Evolutionary conservation across 2,329 filamentous ascomycete genomes (phyloP).

Genomic region (Scedosporium aurantiacum): DNA sequence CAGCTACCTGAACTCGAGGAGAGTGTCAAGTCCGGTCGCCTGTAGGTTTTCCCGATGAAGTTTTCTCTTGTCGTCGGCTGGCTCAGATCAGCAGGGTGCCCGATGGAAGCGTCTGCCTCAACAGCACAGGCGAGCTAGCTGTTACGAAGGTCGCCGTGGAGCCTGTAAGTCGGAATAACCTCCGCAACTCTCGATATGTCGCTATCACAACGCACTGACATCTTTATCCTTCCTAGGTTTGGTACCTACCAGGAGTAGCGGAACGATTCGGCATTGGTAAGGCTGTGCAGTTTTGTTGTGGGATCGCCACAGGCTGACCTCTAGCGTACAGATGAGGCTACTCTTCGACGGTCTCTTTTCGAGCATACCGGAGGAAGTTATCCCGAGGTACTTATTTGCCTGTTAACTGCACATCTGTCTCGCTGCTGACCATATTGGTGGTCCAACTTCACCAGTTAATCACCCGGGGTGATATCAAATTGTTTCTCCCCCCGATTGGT

Average conservation of each 20-base stretch:
- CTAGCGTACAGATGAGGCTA: slow-evolving; percentile 57
- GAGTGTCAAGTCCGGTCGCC: slow-evolving; percentile 66
- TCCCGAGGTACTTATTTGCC: slow-evolving; percentile 50
- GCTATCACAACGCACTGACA: not conserved
- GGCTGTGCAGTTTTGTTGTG: slow-evolving; percentile 11
- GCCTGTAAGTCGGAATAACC: slow-evolving; percentile 47
- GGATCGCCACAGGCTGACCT: slow-evolving; percentile 15
- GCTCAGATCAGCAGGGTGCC: slow-evolving; percentile 29
- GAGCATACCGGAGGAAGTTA: slow-evolving; percentile 95
- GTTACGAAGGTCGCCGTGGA: slow-evolving; percentile 97
- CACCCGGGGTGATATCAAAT: slow-evolving; percentile 85
- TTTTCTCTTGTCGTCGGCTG: not conserved
- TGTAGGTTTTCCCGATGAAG: slow-evolving; percentile 32
- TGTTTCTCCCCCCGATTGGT: slow-evolving; percentile 91
- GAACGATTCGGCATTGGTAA: slow-evolving; percentile 82
- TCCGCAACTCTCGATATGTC: not conserved
- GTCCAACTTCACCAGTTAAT: slow-evolving; percentile 47
- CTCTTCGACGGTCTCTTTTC: slow-evolving; percentile 75
- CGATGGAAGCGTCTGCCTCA: slow-evolving; percentile 86
- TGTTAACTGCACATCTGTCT: not conserved
- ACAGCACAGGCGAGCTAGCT: slow-evolving; percentile 72
- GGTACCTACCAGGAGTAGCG: slow-evolving; percentile 79
- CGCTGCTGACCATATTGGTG: not conserved
- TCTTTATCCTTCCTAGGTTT: slow-evolving; percentile 34
- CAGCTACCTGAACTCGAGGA: slow-evolving; percentile 84